These are phyloP conservation scores for Termitomyces sp. DNA, from an alignment of 768 basidiomycete species.

Conservation along the genomic window DNA sequence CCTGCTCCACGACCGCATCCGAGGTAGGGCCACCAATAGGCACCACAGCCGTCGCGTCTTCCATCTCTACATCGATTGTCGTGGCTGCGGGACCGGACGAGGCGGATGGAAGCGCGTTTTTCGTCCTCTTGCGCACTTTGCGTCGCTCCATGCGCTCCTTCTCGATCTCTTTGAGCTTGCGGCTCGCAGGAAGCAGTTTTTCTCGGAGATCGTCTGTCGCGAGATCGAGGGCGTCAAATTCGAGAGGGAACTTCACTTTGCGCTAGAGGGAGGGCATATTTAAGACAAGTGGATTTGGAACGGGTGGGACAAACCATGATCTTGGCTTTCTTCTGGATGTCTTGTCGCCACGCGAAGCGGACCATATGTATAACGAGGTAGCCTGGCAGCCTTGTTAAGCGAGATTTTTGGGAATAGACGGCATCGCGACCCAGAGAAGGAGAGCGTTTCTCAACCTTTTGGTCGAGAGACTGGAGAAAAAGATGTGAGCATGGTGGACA, in stretches of 20 bases:
- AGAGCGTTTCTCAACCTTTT: constrained; percentile 83
- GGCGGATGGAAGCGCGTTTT: constrained; percentile 31
- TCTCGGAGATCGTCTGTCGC: constrained; percentile 74
- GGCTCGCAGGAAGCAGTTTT: constrained; percentile 68
- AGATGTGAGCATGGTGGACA: background rate
- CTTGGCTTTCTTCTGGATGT: constrained; percentile 91
- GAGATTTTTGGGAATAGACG: constrained; percentile 74
- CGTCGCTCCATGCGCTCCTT: constrained; percentile 81
- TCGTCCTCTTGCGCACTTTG: constrained; percentile 78
- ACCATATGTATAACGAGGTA: constrained; percentile 94
- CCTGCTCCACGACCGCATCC: constrained; percentile 22
- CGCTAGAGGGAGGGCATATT: constrained; percentile 40
- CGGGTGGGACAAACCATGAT: constrained; percentile 68
- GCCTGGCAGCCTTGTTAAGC: constrained; percentile 78
- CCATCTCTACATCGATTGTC: constrained; percentile 47
- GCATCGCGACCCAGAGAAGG: constrained; percentile 79
- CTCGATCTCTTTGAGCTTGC: constrained; percentile 74
- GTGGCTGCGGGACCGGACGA: constrained; percentile 21
- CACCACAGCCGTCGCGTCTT: constrained; percentile 25
- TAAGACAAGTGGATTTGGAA: background rate
- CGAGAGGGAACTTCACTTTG: constrained; percentile 89
- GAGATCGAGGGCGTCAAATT: constrained; percentile 84
- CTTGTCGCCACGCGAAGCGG: constrained; percentile 91
- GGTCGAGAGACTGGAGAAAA: constrained; percentile 67
- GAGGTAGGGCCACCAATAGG: constrained; percentile 19